These are phyloP conservation scores for Alnus glutinosa DNA, from an alignment of 306 rosid genomes.

Conservation along the genomic window DNA sequence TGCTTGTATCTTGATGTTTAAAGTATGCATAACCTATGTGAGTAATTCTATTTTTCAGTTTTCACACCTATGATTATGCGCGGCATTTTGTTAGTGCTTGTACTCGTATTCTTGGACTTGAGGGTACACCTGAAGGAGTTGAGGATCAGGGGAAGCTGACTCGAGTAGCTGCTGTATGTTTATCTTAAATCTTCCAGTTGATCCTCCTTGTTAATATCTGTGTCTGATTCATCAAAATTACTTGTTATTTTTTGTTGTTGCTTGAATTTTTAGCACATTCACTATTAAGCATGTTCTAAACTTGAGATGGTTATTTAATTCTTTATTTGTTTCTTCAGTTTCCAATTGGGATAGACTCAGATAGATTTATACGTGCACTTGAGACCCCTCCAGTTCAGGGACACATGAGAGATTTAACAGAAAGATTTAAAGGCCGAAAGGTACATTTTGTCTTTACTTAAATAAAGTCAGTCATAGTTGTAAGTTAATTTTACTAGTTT, in stretches of 20 bases:
- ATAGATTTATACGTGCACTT: slow-evolving; percentile 73
- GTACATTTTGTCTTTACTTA: slow-evolving; percentile 37
- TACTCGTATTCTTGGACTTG: slow-evolving; percentile 87
- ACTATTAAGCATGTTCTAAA: slow-evolving; percentile 3
- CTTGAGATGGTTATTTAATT: slow-evolving; percentile 28
- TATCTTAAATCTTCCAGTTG: neutral
- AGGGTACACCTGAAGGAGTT: slow-evolving; percentile 92
- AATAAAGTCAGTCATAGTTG: neutral
- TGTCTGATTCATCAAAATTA: neutral
- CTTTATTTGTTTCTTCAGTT: slow-evolving; percentile 54
- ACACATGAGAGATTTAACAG: slow-evolving; percentile 66
- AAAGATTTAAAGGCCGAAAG: slow-evolving; percentile 83
- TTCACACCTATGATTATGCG: slow-evolving; percentile 91
- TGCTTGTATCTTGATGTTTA: neutral
- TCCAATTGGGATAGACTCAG: slow-evolving; percentile 90
- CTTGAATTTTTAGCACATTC: slow-evolving; percentile 8
- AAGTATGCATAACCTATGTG: neutral
- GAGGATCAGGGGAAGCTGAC: slow-evolving; percentile 89
- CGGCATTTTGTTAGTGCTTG: slow-evolving; percentile 92
- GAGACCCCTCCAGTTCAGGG: slow-evolving; percentile 50
- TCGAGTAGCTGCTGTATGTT: slow-evolving; percentile 85
- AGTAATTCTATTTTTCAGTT: slow-evolving; percentile 40
- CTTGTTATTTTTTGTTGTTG: slow-evolving; percentile 8
- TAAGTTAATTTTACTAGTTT: neutral
- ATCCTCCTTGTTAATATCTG: slow-evolving; percentile 3